Percentiles rank a stretch among this genome's conserved stretches.
Evolutionary conservation across 2,329 filamentous ascomycete species (phyloP).

Genomic region (Podosphaera aphanis): DNA sequence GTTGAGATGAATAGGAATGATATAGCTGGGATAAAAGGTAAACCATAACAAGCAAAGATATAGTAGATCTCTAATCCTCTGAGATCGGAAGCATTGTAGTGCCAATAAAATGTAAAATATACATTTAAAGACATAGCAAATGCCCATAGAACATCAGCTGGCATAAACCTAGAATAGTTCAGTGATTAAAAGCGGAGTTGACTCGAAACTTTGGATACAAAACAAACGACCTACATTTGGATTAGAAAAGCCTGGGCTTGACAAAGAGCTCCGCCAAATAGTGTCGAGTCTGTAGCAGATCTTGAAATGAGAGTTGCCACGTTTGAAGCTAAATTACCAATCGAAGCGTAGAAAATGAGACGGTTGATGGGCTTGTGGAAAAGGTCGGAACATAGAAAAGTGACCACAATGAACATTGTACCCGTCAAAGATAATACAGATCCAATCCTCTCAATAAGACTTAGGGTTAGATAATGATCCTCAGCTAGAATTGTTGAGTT

Average conservation of each 20-base stretch:
- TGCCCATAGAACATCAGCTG: slow-evolving; percentile 53
- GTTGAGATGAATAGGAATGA: slow-evolving; percentile 40
- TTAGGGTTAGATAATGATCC: background rate
- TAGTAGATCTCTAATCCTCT: slow-evolving; percentile 50
- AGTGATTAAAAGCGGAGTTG: background rate
- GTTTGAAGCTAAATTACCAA: slow-evolving; percentile 1
- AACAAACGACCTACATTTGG: slow-evolving; percentile 41
- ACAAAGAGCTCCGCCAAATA: slow-evolving; percentile 19
- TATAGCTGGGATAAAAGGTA: slow-evolving; percentile 46
- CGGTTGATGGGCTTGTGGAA: slow-evolving; percentile 2
- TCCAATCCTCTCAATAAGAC: slow-evolving; percentile 1
- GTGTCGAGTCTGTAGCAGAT: background rate
- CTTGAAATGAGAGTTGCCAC: slow-evolving; percentile 4
- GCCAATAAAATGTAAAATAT: slow-evolving; percentile 56
- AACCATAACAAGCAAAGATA: slow-evolving; percentile 43
- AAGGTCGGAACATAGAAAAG: background rate
- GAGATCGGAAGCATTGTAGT: slow-evolving; percentile 41
- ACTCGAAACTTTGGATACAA: background rate
- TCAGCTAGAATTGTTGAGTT: background rate
- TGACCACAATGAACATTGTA: slow-evolving; percentile 1
- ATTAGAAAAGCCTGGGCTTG: slow-evolving; percentile 60
- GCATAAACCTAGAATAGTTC: slow-evolving; percentile 39
- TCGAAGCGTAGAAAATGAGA: slow-evolving; percentile 1
- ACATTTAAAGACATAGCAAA: slow-evolving; percentile 69
- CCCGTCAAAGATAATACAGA: slow-evolving; percentile 1